Base-by-base conservation (phyloP, 176 grass and related monocot genomes). In the Rhipidocladum racemiflorum region DNA sequence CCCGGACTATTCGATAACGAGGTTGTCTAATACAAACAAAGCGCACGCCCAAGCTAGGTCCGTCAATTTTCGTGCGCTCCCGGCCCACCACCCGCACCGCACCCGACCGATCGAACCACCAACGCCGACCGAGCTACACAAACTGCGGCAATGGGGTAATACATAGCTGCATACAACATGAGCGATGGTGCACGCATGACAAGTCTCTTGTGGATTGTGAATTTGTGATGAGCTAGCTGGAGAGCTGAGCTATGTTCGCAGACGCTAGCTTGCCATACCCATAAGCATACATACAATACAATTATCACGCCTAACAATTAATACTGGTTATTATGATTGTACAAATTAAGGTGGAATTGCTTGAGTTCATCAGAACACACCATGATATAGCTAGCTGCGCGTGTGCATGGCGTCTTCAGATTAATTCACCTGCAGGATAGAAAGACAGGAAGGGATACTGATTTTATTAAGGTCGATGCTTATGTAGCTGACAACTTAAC, bases 341-440 rank as follows among this genome's bases (percentile, higher is more conserved):
- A 24, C 64, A 45, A 30, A n/a, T n/a, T n/a, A n/a, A 30, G 65
- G 1, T 78, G 82, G 5, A 21, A 57, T 55, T 40, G 62, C 87
- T 49, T 49, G 56, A 81, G 75, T 56, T 40, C 18, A 29, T 73
- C 64, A 57, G 57, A 5, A 15, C 23, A 39, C 68, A 70, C 4
- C 54, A 55, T 8, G 77, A 49, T 17, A n/a, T n/a, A n/a, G n/a
- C n/a, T n/a, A 81, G 63, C 35, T 49, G 76, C 25, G 25, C 12
- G 2, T 32, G 4, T 8, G 23, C 7, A 18, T 24, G 17, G n/a
- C 1, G 11, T 27, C 64, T 82, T 79, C 32, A 42, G 53, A 27
- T 77, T n/a, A n/a, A n/a, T 20, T 80, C 55, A 86, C 39, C 90
- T 84, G 83, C 79, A 83, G 65, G 14, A 24, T 38, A 5, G 8